Percentiles rank a stretch among this genome's conserved stretches.
phyloP scores from a whole-genome alignment of 805 yeast species.

The Teunomyces funiuensis region DNA sequence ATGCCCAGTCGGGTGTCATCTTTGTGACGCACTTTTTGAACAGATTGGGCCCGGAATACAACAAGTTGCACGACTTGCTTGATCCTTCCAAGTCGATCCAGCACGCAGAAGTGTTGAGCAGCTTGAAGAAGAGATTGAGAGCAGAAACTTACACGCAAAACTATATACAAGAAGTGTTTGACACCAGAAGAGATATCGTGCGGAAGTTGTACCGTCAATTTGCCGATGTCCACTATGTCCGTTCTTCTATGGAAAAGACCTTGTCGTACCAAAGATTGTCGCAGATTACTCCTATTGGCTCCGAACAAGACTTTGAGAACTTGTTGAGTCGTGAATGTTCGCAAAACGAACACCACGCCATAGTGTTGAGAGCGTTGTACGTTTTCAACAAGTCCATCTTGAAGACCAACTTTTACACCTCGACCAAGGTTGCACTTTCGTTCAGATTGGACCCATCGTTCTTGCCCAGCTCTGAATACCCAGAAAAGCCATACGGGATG shows the following conservation, averaged over 20 bases:
- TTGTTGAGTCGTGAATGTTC: slow-evolving; percentile 68
- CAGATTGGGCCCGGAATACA: slow-evolving; percentile 89
- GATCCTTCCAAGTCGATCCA: slow-evolving; percentile 60
- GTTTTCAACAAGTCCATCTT: slow-evolving; percentile 82
- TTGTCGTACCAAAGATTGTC: slow-evolving; percentile 83
- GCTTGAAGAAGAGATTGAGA: slow-evolving; percentile 84
- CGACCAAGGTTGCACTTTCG: slow-evolving; percentile 92
- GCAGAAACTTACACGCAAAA: slow-evolving; percentile 90
- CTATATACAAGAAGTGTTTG: slow-evolving; percentile 75
- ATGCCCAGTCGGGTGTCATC: slow-evolving; percentile 90
- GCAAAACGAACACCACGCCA: slow-evolving; percentile 75
- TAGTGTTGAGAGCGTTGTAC: slow-evolving; percentile 79
- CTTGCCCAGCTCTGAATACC: slow-evolving; percentile 83
- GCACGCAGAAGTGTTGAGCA: slow-evolving; percentile 72
- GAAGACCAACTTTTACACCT: slow-evolving; percentile 91
- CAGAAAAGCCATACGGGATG: slow-evolving; percentile 91
- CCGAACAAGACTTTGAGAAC: slow-evolving; percentile 71
- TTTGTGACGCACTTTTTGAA: slow-evolving; percentile 94
- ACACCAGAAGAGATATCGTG: slow-evolving; percentile 66
- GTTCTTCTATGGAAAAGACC: slow-evolving; percentile 69
- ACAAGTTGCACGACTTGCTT: slow-evolving; percentile 62
- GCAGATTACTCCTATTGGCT: slow-evolving; percentile 70
- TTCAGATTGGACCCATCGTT: slow-evolving; percentile 87
- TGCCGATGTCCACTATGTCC: slow-evolving; percentile 85
- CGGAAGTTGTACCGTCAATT: slow-evolving; percentile 85